A percentile compares a stretch with the other conserved stretches of the same genome.
These are phyloP conservation scores for Podochytrium sp. DNA, from an alignment of 192 early-diverging fungal species.

Conservation along the genomic window DNA sequence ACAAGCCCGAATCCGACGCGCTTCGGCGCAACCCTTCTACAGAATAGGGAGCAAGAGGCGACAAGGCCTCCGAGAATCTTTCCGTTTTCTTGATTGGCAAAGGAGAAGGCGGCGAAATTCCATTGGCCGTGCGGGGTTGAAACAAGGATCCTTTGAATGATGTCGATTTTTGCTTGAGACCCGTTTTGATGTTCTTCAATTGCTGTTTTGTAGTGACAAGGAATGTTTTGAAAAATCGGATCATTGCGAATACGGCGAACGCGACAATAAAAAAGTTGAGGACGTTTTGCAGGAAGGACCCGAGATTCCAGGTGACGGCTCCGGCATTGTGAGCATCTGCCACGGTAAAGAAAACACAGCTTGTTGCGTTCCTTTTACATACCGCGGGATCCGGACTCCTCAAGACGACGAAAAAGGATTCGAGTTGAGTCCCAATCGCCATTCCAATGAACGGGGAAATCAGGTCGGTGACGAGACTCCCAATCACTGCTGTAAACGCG, in stretches of 20 bases:
- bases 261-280: constrained; percentile 66
- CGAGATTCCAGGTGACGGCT: constrained; percentile 46
- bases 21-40: background rate
- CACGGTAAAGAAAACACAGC: constrained; percentile 1
- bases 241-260: constrained; percentile 52
- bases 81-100: background rate
- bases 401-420: constrained; percentile 29
- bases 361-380: background rate
- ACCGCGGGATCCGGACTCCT: background rate
- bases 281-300: constrained; percentile 61
- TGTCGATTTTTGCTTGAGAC: background rate
- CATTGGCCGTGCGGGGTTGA: background rate
- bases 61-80: background rate
- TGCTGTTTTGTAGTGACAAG: constrained; percentile 1
- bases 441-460: constrained; percentile 33
- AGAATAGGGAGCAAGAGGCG: background rate
- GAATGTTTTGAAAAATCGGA: constrained; percentile 37
- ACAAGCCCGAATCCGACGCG: background rate
- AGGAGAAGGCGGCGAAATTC: background rate
- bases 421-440: constrained; percentile 32
- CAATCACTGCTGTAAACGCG: constrained; percentile 29
- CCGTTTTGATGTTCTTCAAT: constrained; percentile 9
- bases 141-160: no score
- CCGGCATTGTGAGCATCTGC: constrained; percentile 24
- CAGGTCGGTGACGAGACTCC: constrained; percentile 28